phyloP scores from a whole-genome alignment of 495 filamentous ascomycete species.

The Melanomma pulvis-pyrius region DNA sequence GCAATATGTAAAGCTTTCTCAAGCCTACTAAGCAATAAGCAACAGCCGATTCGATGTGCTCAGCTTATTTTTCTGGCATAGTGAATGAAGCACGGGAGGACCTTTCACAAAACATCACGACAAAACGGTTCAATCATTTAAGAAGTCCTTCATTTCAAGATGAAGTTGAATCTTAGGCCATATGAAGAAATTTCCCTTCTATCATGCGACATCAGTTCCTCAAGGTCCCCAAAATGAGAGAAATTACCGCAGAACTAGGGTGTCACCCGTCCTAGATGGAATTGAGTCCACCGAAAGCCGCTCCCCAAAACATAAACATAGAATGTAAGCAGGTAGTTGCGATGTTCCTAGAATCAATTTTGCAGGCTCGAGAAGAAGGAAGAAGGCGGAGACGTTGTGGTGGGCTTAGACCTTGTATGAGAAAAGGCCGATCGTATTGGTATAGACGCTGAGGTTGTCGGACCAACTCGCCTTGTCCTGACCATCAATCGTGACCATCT shows the following conservation, averaged over 20 bases:
- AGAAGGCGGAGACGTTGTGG: neutral
- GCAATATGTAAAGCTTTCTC: neutral
- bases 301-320: neutral
- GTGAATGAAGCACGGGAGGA: too few relatives aligned
- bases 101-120: neutral
- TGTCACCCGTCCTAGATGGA: neutral
- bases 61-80: too few relatives aligned
- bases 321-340: constrained; percentile 13
- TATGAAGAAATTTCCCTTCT: neutral
- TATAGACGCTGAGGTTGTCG: constrained; percentile 31
- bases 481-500: constrained; percentile 74
- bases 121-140: neutral
- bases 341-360: neutral
- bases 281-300: neutral
- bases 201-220: neutral
- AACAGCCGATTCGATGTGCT: too few relatives aligned
- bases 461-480: constrained; percentile 25
- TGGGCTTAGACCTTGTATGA: constrained; percentile 21
- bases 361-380: neutral
- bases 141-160: neutral
- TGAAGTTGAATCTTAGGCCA: neutral
- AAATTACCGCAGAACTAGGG: neutral
- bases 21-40: too few relatives aligned
- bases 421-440: constrained; percentile 35
- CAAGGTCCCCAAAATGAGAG: neutral